Base-by-base conservation (phyloP, 208 protist genomes). In the Zelonia costaricensis region DNA sequence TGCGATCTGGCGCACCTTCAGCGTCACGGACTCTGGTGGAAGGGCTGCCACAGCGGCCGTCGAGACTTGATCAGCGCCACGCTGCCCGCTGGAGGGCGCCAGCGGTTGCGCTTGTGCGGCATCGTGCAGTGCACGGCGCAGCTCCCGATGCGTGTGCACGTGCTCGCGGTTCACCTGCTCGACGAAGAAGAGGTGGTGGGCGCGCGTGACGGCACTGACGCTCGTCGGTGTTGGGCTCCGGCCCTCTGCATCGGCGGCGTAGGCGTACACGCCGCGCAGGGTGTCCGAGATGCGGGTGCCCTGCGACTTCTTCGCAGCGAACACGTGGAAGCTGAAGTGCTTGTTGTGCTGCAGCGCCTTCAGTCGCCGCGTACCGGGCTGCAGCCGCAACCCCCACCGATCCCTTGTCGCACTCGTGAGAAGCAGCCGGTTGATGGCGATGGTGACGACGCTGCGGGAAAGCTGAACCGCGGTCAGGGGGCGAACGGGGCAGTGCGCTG, bases 381-480 rank as follows among this genome's bases (percentile, higher is more conserved):
- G 78, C 51, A 94, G 68, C 16, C 79, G 75, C 40, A 94, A 47
- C n/a, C 88, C 88, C 88, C 88, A 94, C 53, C 69, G 67, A 18
- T 70, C 66, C n/a, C 20, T 30, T 20, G 76, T 80, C 48, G 44
- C 42, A 20, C 70, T 66, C 7, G 61, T 80, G 2, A 69, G 45
- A 15, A 69, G 13, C 13, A 52, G 67, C 3, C 88, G 84, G 54
- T 91, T 91, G 25, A 94, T 66, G 25, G 84, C 82, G 65, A 94
- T 56, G 4, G 84, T 91, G n/a, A 86, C 55, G 69, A 80, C 20
- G 61, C 73, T 75, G 23, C 70, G 61, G 8, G 63, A 59, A 8
- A 62, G 62, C 66, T 88, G 74, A 10, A 13, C 56, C 0, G 48
- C 22, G 4, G 74, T 82, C n/a, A 86, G 48, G 6, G 52, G 66